phyloP scores from a whole-genome alignment of 257 asterid species.

The Solanum tarapatanum region DNA sequence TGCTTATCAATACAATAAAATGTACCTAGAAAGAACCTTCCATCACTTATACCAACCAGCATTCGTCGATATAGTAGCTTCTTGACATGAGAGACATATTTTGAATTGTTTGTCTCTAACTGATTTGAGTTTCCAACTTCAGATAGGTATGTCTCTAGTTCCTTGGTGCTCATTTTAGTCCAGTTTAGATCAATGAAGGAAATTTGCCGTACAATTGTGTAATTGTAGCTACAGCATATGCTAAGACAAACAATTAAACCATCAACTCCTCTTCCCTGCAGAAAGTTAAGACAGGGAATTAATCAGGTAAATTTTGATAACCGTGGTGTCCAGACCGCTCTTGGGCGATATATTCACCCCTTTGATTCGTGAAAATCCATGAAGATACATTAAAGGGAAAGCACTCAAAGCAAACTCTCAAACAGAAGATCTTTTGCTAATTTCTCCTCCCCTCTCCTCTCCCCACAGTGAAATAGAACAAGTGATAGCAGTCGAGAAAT shows the following conservation, averaged over 20 bases:
- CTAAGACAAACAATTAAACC: neutral
- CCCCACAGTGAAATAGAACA: neutral
- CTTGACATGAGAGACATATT: slow-evolving; percentile 37
- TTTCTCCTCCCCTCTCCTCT: neutral
- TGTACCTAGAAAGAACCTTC: slow-evolving; percentile 65
- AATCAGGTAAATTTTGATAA: neutral
- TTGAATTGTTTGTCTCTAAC: slow-evolving; percentile 19
- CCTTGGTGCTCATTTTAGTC: neutral
- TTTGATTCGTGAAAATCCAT: neutral
- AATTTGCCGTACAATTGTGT: neutral
- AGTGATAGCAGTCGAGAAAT: neutral
- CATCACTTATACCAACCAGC: slow-evolving; percentile 75
- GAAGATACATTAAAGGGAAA: neutral
- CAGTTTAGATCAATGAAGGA: neutral
- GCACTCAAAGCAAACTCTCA: neutral
- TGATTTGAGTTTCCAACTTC: slow-evolving; percentile 18
- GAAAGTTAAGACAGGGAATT: neutral
- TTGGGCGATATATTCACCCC: neutral
- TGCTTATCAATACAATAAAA: slow-evolving; percentile 88
- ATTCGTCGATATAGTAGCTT: slow-evolving; percentile 47
- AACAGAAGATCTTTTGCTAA: neutral
- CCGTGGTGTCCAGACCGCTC: neutral
- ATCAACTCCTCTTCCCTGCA: neutral
- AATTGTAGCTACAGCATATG: neutral
- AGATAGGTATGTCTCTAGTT: neutral